Evolutionary conservation across 2,329 filamentous ascomycete species (phyloP), one percentile per base, ranked within the genome.

Genomic region (Paraphoma chrysanthemicola): DNA sequence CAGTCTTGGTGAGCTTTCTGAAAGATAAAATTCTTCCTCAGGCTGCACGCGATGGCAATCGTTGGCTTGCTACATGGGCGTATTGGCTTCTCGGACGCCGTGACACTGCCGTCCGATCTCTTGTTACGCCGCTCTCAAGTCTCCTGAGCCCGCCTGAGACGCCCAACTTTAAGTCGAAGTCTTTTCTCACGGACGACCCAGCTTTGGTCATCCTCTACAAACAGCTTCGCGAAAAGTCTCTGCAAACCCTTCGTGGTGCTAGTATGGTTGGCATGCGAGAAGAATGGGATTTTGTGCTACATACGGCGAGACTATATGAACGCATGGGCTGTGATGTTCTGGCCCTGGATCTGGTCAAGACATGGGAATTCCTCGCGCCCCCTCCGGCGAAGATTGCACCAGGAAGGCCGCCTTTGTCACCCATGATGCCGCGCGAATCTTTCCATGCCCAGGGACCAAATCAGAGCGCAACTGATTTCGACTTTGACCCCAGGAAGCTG

Each of bases 51-150:
- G 88, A 94, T 61, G 92, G 92, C 2, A 94, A 99, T 71, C 85
- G 94, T 54, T 99, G 95, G 94, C 86, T 97, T 56, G 91, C 93
- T 10, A 95, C 91, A 0, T 99, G 95, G 95, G 91, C 92, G 2
- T 97, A 97, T 72, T 96, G 92, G 90, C 91, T 97, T 84, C 83
- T 98, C 5, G 88, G 88, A 38, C 86, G 90, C 60, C 87, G 89
- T 57, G 91, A 96, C 64, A 90, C 93, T 82, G 91, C 94, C 6
- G 92, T 97, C 6, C 87, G 91, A 50, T 88, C 90, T 6, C 81
- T 99, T 3, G 90, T 96, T 65, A 91, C 90, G 1, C 93, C 93
- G 0, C 86, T 97, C 1, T 88, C 90, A 60, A 87, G 86, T 0
- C 83, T 97, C 1, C 79, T 95, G 8, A 86, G 89, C 57, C 89